These are phyloP conservation scores for Hypoxylon rickii DNA, from an alignment of 495 filamentous ascomycete genomes.

Conservation along the genomic window DNA sequence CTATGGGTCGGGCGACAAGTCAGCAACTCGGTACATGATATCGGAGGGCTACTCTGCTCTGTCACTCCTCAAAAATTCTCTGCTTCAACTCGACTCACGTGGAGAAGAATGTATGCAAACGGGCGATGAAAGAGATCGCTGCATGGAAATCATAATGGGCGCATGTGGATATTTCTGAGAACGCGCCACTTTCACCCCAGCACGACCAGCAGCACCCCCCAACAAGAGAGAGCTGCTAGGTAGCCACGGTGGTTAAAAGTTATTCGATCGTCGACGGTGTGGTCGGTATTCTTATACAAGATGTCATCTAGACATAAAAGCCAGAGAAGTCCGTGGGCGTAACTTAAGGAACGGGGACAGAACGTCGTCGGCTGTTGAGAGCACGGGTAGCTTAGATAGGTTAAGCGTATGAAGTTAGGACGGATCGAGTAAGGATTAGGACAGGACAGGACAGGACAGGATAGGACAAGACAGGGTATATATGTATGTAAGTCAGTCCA, in stretches of 20 bases:
- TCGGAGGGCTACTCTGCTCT: background rate
- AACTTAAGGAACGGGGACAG: conserved; percentile 9
- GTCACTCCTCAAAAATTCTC: conserved; percentile 15
- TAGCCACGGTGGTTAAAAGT: conserved; percentile 31
- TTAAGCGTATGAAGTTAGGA: conserved; percentile 20
- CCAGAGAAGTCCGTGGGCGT: background rate
- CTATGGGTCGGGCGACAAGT: conserved; percentile 37
- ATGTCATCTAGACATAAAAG: conserved; percentile 30
- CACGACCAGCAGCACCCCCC: conserved; percentile 33
- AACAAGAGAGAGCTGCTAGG: conserved; percentile 24
- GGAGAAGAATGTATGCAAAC: conserved; percentile 55
- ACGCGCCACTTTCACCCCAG: conserved; percentile 29
- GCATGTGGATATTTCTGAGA: conserved; percentile 37
- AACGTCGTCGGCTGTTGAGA: conserved; percentile 3
- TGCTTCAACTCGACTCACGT: conserved; percentile 47
- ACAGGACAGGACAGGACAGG: conserved; percentile 5
- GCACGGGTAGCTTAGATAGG: conserved; percentile 25
- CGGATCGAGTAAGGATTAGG: conserved; percentile 12
- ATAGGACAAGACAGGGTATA: conserved; percentile 11
- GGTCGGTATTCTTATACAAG: conserved; percentile 6
- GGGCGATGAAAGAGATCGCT: conserved; percentile 57
- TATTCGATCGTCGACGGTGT: conserved; percentile 22
- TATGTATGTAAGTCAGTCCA: conserved; percentile 7
- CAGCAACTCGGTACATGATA: conserved; percentile 39
- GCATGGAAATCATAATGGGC: conserved; percentile 60